Conservation (phyloP, 2,329 filamentous ascomycete species). For the Dendrostoma leiphaemia region DNA sequence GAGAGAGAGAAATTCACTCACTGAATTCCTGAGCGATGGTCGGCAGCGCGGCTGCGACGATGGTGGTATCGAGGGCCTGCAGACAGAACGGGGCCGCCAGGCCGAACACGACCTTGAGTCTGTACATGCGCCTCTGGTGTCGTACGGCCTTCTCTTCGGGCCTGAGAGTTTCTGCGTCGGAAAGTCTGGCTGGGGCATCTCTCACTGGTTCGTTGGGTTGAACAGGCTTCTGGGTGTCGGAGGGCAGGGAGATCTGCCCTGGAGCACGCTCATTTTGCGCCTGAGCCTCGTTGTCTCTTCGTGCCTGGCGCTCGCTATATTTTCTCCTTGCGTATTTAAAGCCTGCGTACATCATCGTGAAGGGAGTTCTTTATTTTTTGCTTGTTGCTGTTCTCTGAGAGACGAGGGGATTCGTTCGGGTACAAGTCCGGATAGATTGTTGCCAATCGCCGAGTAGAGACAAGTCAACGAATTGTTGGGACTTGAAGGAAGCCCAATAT, state of each 20-base stretch:
- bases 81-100: constrained; percentile 60
- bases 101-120: constrained; percentile 58
- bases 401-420: not conserved
- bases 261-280: not conserved
- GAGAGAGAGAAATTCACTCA: constrained; percentile 28
- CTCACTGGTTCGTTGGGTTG: not conserved
- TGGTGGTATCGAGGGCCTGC: constrained; percentile 63
- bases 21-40: constrained; percentile 65
- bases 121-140: constrained; percentile 37
- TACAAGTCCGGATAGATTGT: too few relatives aligned
- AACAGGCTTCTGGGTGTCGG: not conserved
- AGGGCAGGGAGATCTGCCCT: not conserved
- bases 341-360: constrained; percentile 23
- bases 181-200: too few relatives aligned
- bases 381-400: not conserved
- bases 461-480: too few relatives aligned
- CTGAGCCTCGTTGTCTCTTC: not conserved
- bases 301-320: constrained; percentile 17
- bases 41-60: constrained; percentile 57
- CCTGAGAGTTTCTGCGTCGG: constrained; percentile 6
- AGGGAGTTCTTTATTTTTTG: not conserved
- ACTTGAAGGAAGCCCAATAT: too few relatives aligned
- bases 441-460: too few relatives aligned
- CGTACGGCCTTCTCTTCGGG: constrained; percentile 31
- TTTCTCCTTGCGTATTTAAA: constrained; percentile 24